These are phyloP conservation scores for Trametes polyzona DNA, from an alignment of 1,284 basidiomycete genomes.

Conservation along the genomic window DNA sequence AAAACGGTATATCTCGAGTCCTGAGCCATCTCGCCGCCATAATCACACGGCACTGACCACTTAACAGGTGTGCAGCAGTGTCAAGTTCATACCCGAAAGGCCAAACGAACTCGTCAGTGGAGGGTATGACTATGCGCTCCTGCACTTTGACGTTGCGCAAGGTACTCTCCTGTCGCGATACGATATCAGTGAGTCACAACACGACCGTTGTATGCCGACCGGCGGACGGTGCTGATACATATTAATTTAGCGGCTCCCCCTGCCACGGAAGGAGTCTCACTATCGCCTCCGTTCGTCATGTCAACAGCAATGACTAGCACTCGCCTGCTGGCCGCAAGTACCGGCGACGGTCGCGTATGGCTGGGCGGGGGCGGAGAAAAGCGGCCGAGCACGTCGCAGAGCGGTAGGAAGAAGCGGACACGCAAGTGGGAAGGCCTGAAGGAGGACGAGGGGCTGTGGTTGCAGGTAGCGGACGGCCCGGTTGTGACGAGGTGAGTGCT, in stretches of 20 bases:
- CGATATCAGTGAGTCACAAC: constrained; percentile 59
- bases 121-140: constrained; percentile 70
- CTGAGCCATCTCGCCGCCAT: neutral
- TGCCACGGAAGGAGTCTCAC: constrained; percentile 50
- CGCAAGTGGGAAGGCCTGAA: constrained; percentile 76
- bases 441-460: constrained; percentile 46
- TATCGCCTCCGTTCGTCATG: constrained; percentile 76
- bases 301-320: constrained; percentile 57
- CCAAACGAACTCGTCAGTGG: constrained; percentile 74
- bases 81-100: constrained; percentile 70
- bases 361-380: constrained; percentile 72
- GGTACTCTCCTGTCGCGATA: constrained; percentile 60
- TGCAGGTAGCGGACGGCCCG: constrained; percentile 68
- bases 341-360: constrained; percentile 74
- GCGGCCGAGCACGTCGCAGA: constrained; percentile 27
- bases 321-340: constrained; percentile 69
- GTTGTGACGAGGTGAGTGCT: constrained; percentile 64
- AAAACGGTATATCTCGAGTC: constrained; percentile 55
- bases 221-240: neutral
- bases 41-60: neutral
- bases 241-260: constrained; percentile 42
- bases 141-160: constrained; percentile 69
- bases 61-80: constrained; percentile 65
- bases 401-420: constrained; percentile 52
- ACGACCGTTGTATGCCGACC: neutral